phyloP scores from a whole-genome alignment of 805 yeast species.

The Kluyveromyces wickerhamii region DNA sequence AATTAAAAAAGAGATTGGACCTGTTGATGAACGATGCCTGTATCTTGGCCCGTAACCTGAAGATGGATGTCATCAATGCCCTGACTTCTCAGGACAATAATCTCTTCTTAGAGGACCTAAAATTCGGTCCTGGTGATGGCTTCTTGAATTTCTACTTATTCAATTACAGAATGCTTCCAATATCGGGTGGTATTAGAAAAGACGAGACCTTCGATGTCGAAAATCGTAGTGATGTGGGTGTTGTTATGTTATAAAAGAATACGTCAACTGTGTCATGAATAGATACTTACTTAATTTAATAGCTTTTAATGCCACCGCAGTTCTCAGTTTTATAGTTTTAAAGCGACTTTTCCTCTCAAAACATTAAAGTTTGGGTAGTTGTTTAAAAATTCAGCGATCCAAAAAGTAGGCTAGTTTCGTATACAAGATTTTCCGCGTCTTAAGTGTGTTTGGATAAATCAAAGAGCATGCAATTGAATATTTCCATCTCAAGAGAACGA shows the following conservation, averaged over 20 bases:
- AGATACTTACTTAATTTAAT: too few species aligned
- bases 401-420: too few species aligned
- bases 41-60: constrained; percentile 54
- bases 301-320: too few species aligned
- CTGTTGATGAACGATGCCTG: constrained; percentile 66
- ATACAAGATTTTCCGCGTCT: too few species aligned
- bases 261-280: too few species aligned
- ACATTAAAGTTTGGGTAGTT: too few species aligned
- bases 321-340: too few species aligned
- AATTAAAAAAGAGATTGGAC: constrained; percentile 51
- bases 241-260: constrained; percentile 61
- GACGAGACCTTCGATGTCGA: constrained; percentile 45
- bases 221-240: constrained; percentile 77
- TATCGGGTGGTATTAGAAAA: constrained; percentile 69
- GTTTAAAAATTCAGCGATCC: too few species aligned
- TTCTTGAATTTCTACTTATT: constrained; percentile 82
- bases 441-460: too few species aligned
- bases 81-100: constrained; percentile 86
- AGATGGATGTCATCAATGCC: constrained; percentile 91
- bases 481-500: too few species aligned
- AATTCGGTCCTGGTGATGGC: constrained; percentile 94
- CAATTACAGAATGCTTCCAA: constrained; percentile 77
- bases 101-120: constrained; percentile 68
- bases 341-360: too few species aligned
- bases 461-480: too few species aligned